A percentile compares a stretch with the other conserved stretches of the same genome.
phyloP scores from a whole-genome alignment of 2,329 filamentous ascomycete genomes.

The Sporothrix inflata region DNA sequence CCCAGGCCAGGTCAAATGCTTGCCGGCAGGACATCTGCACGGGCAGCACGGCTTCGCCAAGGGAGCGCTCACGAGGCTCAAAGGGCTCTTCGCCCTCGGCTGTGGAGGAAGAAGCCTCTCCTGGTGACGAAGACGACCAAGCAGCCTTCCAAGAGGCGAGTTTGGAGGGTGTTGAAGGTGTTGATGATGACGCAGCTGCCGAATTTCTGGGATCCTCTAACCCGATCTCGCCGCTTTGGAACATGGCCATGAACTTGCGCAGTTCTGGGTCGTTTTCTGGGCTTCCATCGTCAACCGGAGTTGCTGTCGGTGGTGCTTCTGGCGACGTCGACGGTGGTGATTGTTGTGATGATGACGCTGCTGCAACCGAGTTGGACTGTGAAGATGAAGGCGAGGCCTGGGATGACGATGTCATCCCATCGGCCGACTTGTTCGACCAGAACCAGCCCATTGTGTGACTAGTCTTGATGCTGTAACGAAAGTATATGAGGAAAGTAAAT shows the following conservation, averaged over 20 bases:
- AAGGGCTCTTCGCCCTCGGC: conserved; percentile 28
- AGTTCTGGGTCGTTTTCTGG: conserved; percentile 48
- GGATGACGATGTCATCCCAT: conserved; percentile 23
- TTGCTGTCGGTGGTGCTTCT: neutral
- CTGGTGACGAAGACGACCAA: conserved; percentile 40
- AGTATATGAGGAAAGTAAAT: neutral
- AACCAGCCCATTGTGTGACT: conserved; percentile 61
- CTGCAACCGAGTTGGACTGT: conserved; percentile 14
- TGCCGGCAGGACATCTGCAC: conserved; percentile 84
- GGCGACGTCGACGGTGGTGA: conserved; percentile 26
- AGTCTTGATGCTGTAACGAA: neutral
- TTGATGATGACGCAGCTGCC: conserved; percentile 16
- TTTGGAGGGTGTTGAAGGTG: neutral
- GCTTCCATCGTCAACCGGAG: neutral
- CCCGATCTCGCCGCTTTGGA: conserved; percentile 43
- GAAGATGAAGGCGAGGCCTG: conserved; percentile 31
- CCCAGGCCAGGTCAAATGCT: conserved; percentile 91
- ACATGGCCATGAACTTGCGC: conserved; percentile 56
- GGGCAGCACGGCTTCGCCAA: conserved; percentile 74
- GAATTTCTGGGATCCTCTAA: conserved; percentile 30
- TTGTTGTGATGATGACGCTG: conserved; percentile 15
- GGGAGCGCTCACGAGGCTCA: conserved; percentile 34
- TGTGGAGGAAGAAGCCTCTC: conserved; percentile 30
- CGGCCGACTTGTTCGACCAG: conserved; percentile 53
- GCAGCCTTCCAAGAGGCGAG: conserved; percentile 26